Evolutionary conservation across 768 basidiomycete genomes (phyloP).

Genomic region (Mycena vulgaris): DNA sequence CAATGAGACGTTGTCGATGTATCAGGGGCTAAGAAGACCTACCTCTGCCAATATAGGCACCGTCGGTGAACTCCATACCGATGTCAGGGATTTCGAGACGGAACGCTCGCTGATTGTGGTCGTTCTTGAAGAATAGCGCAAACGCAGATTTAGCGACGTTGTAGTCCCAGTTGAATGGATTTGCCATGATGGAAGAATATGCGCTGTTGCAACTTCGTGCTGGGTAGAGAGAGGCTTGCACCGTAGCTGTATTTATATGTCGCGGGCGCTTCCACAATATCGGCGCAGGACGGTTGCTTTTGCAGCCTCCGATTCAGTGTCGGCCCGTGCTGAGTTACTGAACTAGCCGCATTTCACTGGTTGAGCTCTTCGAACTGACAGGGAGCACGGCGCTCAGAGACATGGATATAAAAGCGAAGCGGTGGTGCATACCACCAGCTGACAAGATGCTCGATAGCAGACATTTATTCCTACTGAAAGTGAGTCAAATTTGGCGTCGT

Average conservation of each 20-base stretch:
- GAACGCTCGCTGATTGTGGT: conserved; percentile 1
- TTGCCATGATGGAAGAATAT: conserved; percentile 7
- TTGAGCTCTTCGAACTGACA: conserved; percentile 7
- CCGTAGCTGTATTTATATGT: conserved; percentile 12
- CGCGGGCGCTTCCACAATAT: not conserved
- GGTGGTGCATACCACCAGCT: no score
- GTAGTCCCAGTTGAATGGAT: conserved; percentile 10
- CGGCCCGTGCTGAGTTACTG: not conserved
- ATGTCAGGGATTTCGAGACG: conserved; percentile 12
- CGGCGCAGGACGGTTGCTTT: not conserved
- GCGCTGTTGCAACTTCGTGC: not conserved
- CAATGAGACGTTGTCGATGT: no score
- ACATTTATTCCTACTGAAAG: no score
- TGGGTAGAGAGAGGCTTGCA: conserved; percentile 2
- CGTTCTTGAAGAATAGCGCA: conserved; percentile 19
- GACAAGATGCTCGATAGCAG: no score
- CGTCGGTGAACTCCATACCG: no score
- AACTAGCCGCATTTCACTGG: conserved; percentile 2
- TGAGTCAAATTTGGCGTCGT: no score
- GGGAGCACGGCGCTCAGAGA: no score
- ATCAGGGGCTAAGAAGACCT: no score
- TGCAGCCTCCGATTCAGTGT: not conserved
- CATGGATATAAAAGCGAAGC: no score
- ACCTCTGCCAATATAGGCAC: no score
- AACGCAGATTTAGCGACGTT: not conserved